These are phyloP conservation scores for Arthrobotrys megalospora DNA, from an alignment of 2,329 filamentous ascomycete genomes.

Conservation along the genomic window DNA sequence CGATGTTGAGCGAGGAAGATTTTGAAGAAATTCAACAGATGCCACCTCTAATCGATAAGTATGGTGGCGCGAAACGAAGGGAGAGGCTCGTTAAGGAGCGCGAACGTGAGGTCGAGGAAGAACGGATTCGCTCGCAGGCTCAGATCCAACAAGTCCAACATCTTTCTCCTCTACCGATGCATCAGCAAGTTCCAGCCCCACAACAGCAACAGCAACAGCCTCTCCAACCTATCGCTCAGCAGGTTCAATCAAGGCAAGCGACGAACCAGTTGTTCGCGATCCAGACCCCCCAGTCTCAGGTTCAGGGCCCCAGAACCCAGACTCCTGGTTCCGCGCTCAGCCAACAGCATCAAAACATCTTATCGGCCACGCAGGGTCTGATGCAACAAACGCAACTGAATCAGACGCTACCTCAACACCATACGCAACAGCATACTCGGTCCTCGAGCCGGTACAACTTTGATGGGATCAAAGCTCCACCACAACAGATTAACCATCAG, in stretches of 20 bases:
- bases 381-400: slow-evolving; percentile 64
- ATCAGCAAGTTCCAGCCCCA: slow-evolving; percentile 54
- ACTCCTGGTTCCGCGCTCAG: slow-evolving; percentile 65
- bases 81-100: slow-evolving; percentile 78
- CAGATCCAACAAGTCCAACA: slow-evolving; percentile 62
- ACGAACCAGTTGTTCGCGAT: slow-evolving; percentile 75
- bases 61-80: slow-evolving; percentile 85
- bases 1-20: slow-evolving; percentile 63
- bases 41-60: slow-evolving; percentile 85
- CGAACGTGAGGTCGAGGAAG: slow-evolving; percentile 68
- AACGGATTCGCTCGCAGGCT: slow-evolving; percentile 61
- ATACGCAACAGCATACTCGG: slow-evolving; percentile 68
- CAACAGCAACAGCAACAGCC: slow-evolving; percentile 83
- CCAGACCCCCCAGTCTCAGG: slow-evolving; percentile 68
- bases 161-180: slow-evolving; percentile 61
- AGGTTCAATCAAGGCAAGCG: slow-evolving; percentile 68
- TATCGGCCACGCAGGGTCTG: slow-evolving; percentile 64
- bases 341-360: slow-evolving; percentile 63
- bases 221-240: slow-evolving; percentile 71
- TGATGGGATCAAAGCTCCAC: slow-evolving; percentile 58
- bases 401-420: slow-evolving; percentile 67
- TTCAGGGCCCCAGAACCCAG: slow-evolving; percentile 70
- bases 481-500: slow-evolving; percentile 64
- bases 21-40: slow-evolving; percentile 70
- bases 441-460: slow-evolving; percentile 74